Evolutionary conservation across 2,329 filamentous ascomycete species (phyloP).

Genomic region (Cercospora berteroae): DNA sequence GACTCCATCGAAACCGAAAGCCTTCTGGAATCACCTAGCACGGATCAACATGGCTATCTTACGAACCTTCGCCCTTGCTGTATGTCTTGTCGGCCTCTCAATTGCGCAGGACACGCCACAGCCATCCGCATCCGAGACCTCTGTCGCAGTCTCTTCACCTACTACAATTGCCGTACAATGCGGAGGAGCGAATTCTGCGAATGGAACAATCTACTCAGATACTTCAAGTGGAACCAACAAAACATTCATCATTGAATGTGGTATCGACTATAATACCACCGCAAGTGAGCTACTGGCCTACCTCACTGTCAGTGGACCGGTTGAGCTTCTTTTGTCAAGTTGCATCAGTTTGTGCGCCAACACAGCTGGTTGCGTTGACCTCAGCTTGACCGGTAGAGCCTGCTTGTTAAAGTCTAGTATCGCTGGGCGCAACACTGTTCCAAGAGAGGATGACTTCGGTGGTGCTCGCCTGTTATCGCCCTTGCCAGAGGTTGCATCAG

Average conservation of each 20-base stretch:
- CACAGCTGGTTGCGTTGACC: constrained; percentile 27
- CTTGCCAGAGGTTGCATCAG: not conserved
- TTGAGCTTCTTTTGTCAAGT: not conserved
- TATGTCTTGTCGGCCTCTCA: not conserved
- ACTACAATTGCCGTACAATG: constrained; percentile 15
- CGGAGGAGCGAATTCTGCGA: constrained; percentile 15
- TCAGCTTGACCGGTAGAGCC: constrained; percentile 25
- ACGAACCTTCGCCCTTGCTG: not conserved
- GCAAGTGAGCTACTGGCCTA: not conserved
- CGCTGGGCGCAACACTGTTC: not conserved
- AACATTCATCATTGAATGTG: constrained; percentile 34
- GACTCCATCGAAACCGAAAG: no score
- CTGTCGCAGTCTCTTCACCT: not conserved
- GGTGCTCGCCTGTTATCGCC: constrained; percentile 8
- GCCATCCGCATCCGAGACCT: constrained; percentile 17
- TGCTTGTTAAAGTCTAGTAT: constrained; percentile 12
- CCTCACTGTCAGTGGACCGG: not conserved
- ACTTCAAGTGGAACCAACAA: constrained; percentile 21
- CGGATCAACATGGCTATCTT: not conserved
- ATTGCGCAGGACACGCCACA: not conserved
- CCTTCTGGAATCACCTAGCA: no score
- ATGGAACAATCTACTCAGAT: constrained; percentile 28
- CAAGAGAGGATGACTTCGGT: not conserved
- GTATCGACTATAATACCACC: constrained; percentile 29
- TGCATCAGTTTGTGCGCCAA: constrained; percentile 31